Conservation (phyloP, 1,284 basidiomycete genomes). For the Marasmius tenuissimus region DNA sequence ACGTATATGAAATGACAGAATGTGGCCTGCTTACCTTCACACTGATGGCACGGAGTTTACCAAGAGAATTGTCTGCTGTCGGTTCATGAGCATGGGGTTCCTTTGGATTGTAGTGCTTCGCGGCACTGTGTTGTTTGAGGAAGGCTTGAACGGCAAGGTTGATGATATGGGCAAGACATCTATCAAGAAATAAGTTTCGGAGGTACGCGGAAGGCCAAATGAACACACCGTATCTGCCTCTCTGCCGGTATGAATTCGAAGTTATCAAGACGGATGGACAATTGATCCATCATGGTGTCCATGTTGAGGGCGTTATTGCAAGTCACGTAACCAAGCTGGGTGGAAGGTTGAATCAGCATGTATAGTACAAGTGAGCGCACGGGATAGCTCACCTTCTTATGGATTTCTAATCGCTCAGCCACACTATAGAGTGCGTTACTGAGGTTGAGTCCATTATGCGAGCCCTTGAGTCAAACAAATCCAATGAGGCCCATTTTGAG, state of each 20-base stretch:
- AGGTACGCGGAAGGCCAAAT: too few relatives aligned
- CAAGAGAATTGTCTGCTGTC: constrained; percentile 8
- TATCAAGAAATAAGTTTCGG: constrained; percentile 17
- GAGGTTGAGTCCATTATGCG: constrained; percentile 29
- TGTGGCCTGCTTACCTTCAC: constrained; percentile 18
- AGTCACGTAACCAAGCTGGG: constrained; percentile 32
- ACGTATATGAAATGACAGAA: neutral
- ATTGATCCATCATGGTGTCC: constrained; percentile 32
- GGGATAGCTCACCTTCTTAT: constrained; percentile 21
- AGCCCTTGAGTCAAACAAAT: constrained; percentile 31
- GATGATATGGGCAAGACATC: constrained; percentile 38
- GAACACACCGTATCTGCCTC: constrained; percentile 22
- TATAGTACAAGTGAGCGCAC: constrained; percentile 4
- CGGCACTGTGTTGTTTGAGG: constrained; percentile 27
- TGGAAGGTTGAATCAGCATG: constrained; percentile 1
- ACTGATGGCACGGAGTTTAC: constrained; percentile 17
- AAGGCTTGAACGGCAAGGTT: constrained; percentile 37
- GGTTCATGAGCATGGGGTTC: constrained; percentile 19
- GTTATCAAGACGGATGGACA: too few relatives aligned
- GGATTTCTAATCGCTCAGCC: constrained; percentile 23
- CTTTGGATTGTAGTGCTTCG: constrained; percentile 27
- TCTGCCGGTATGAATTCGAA: constrained; percentile 16
- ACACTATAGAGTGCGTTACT: constrained; percentile 32
- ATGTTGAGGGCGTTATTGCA: constrained; percentile 37
- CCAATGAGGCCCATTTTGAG: constrained; percentile 29